phyloP scores from a whole-genome alignment of 768 basidiomycete genomes.

The Suillus ampliporus region DNA sequence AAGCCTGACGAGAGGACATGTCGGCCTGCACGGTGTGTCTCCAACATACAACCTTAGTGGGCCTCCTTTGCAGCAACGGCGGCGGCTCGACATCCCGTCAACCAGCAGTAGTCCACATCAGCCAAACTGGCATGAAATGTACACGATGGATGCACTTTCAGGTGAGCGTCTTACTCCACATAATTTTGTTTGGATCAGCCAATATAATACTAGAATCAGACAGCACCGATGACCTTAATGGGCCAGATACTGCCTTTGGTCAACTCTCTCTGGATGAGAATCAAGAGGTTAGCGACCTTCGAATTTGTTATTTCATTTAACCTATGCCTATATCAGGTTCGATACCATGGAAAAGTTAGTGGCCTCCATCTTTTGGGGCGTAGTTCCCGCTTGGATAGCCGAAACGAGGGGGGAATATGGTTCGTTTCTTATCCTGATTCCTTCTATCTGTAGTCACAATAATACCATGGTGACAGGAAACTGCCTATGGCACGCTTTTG shows the following conservation, averaged over 20 bases:
- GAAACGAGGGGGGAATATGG: constrained; percentile 74
- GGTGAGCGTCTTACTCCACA: constrained; percentile 25
- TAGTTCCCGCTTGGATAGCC: constrained; percentile 68
- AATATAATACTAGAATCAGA: constrained; percentile 37
- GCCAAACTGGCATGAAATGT: constrained; percentile 64
- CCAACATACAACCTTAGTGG: constrained; percentile 35
- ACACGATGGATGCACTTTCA: constrained; percentile 55
- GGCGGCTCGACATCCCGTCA: constrained; percentile 45
- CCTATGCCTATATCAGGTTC: constrained; percentile 55
- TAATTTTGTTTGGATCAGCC: constrained; percentile 22
- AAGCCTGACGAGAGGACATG: constrained; percentile 47
- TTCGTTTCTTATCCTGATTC: constrained; percentile 35
- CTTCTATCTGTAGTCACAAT: constrained; percentile 21
- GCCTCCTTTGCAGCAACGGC: constrained; percentile 49
- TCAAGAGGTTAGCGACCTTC: constrained; percentile 60
- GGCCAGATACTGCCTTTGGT: constrained; percentile 64
- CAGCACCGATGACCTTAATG: constrained; percentile 46
- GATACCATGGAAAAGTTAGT: constrained; percentile 81
- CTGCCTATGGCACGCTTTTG: constrained; percentile 79
- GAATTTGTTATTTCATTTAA: not conserved
- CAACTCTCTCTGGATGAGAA: constrained; percentile 78
- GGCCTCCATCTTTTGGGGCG: constrained; percentile 78
- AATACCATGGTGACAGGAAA: constrained; percentile 47
- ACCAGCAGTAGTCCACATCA: constrained; percentile 22
- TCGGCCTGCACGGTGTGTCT: constrained; percentile 17